phyloP scores from a whole-genome alignment of 2,329 filamentous ascomycete genomes.

The Phialophora chinensis region DNA sequence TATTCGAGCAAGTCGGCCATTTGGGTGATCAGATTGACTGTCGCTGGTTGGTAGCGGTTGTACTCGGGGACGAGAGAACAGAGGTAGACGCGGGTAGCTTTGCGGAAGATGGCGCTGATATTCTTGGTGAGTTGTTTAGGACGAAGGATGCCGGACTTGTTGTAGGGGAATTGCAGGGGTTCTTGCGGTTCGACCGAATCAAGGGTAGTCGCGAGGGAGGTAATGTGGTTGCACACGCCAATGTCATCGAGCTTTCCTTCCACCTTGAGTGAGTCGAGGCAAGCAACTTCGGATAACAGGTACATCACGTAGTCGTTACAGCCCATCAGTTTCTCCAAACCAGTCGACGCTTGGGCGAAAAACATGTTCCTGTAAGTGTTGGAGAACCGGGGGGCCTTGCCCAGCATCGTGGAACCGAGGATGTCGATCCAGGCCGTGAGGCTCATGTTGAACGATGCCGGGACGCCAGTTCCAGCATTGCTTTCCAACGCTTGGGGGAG shows the following conservation, averaged over 20 bases:
- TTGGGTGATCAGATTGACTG: slow-evolving; percentile 76
- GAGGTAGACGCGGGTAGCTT: slow-evolving; percentile 94
- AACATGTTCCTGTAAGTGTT: slow-evolving; percentile 97
- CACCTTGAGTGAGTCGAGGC: slow-evolving; percentile 85
- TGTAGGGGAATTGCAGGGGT: slow-evolving; percentile 65
- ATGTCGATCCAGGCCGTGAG: slow-evolving; percentile 96
- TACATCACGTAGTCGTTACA: slow-evolving; percentile 98
- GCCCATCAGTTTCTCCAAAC: slow-evolving; percentile 91
- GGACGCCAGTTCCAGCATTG: slow-evolving; percentile 57
- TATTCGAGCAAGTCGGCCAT: slow-evolving; percentile 77
- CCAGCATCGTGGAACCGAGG: slow-evolving; percentile 89
- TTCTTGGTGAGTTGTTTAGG: slow-evolving; percentile 85
- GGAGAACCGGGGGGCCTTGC: slow-evolving; percentile 82
- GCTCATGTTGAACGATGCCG: slow-evolving; percentile 93
- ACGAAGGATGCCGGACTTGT: slow-evolving; percentile 72
- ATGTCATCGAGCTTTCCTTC: slow-evolving; percentile 81
- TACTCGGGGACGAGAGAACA: slow-evolving; percentile 93
- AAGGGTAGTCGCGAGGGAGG: slow-evolving; percentile 73
- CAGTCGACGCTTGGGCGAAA: slow-evolving; percentile 68
- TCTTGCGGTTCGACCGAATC: slow-evolving; percentile 48
- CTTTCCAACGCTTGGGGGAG: slow-evolving; percentile 69
- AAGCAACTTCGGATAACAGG: slow-evolving; percentile 95
- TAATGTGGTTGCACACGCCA: slow-evolving; percentile 85
- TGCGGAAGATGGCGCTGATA: slow-evolving; percentile 87
- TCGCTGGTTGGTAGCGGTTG: slow-evolving; percentile 74